Evolutionary conservation across 805 yeast species (phyloP).

Genomic region (Kuraishia piskuri): DNA sequence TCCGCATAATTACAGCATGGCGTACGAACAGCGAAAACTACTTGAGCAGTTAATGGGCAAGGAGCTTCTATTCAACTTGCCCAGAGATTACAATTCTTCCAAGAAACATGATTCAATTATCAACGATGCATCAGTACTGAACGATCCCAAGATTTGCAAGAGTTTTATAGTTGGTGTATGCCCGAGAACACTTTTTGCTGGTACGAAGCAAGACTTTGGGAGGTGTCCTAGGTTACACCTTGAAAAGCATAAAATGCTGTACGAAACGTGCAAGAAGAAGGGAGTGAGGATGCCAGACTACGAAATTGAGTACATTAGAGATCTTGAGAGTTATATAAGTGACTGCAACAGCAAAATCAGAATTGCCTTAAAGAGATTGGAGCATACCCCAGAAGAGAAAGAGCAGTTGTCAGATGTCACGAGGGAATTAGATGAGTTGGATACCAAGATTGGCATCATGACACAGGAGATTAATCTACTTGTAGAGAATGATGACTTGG

Average conservation of each 20-base stretch:
- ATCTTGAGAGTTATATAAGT: conserved; percentile 41
- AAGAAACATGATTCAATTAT: conserved; percentile 4
- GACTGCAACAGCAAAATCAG: conserved; percentile 63
- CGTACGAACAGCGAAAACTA: conserved; percentile 69
- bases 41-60: conserved; percentile 79
- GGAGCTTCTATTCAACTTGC: conserved; percentile 29
- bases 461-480: conserved; percentile 55
- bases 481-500: conserved; percentile 37
- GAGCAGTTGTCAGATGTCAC: conserved; percentile 16
- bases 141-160: conserved; percentile 63
- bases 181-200: conserved; percentile 73
- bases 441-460: conserved; percentile 56
- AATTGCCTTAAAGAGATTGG: conserved; percentile 54
- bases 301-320: conserved; percentile 38
- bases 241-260: conserved; percentile 66
- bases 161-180: conserved; percentile 79
- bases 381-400: conserved; percentile 58
- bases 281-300: conserved; percentile 26
- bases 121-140: conserved; percentile 25
- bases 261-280: conserved; percentile 40
- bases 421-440: conserved; percentile 52
- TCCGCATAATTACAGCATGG: conserved; percentile 21
- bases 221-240: conserved; percentile 69
- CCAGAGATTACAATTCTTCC: conserved; percentile 16
- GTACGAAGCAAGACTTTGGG: conserved; percentile 79